Evolutionary conservation across 306 rosid species (phyloP), one percentile per base, ranked within the genome.

Genomic region (Cucurbita ficifolia): DNA sequence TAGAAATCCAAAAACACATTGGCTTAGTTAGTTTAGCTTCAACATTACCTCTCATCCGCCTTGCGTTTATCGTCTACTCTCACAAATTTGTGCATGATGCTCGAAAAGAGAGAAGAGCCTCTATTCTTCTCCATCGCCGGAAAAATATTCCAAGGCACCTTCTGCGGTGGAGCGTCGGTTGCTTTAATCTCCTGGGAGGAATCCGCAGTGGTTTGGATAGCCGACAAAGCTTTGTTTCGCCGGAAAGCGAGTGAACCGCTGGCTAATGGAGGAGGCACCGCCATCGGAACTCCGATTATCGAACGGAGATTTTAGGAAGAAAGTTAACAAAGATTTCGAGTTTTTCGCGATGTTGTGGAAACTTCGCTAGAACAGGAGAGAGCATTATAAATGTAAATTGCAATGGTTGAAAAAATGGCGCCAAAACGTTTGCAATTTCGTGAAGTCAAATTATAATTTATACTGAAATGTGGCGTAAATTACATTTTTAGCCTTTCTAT

Each of bases 121-220:
- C 43, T 73, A 58, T 40, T 79, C 54, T 72, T 76, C 56, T 77
- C 84, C 12, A 61, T 80, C 33, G 78, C 82, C 53, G 84, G 87
- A 1, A 85, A 76, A 79, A 93, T 48, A 82, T 79, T 90, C 65
- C 94, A 92, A 0, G 98, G 94, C 74, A 75, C 89, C 83, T 93
- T 93, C 88, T 93, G 97, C 76, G 97, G 98, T 78, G 98, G 98
- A 24, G 98, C 90, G 17, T 90, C 97, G 35, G 96, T 86, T 87
- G 97, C 98, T 19, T 79, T 84, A 65, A 93, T 81, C 53, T 86
- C 94, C 35, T 56, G 19, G 14, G 83, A 73, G 22, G 84, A 62
- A 68, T 81, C 82, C 35, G 24, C 43, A 13, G 53, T 72, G 10
- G 62, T 38, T 50, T 48, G 58, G 62, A 38, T 42, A 8, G 76